Conservation (phyloP, 1,284 basidiomycete genomes). For the Testicularia cyperi region DNA sequence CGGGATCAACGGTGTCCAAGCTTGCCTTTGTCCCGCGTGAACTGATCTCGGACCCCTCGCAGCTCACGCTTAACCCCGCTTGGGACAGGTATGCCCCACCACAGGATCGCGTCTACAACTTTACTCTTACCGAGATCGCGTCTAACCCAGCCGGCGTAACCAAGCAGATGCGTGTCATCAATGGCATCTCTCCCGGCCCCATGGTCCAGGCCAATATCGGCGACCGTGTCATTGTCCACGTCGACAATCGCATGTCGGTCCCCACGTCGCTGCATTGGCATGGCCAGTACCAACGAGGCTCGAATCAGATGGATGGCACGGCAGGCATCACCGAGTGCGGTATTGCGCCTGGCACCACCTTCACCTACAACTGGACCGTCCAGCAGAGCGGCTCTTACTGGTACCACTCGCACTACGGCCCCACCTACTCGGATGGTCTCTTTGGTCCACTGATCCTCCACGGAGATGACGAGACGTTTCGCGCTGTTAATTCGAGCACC, state of each 20-base stretch:
- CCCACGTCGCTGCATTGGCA: constrained; percentile 52
- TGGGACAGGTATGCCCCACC: constrained; percentile 38
- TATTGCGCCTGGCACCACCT: constrained; percentile 41
- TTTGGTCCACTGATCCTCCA: constrained; percentile 59
- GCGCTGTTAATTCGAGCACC: constrained; percentile 13
- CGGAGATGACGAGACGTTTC: constrained; percentile 47
- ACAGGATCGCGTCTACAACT: constrained; percentile 39
- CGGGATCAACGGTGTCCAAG: constrained; percentile 14
- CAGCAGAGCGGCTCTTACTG: constrained; percentile 63
- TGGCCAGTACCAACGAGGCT: constrained; percentile 50
- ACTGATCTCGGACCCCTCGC: constrained; percentile 16
- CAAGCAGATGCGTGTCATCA: constrained; percentile 47
- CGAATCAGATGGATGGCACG: constrained; percentile 46
- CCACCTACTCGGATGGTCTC: constrained; percentile 50
- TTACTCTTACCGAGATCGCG: constrained; percentile 31
- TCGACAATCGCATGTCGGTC: constrained; percentile 41
- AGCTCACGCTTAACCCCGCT: constrained; percentile 27
- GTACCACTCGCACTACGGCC: constrained; percentile 58
- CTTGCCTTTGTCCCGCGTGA: constrained; percentile 46
- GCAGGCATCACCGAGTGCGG: constrained; percentile 56
- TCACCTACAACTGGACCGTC: constrained; percentile 43
- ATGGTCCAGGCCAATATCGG: constrained; percentile 44
- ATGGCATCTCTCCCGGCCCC: constrained; percentile 44
- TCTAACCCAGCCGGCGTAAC: constrained; percentile 40
- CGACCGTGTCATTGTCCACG: constrained; percentile 45